Evolutionary conservation across 2,329 filamentous ascomycete species (phyloP).

Genomic region (Cladophialophora exuberans): DNA sequence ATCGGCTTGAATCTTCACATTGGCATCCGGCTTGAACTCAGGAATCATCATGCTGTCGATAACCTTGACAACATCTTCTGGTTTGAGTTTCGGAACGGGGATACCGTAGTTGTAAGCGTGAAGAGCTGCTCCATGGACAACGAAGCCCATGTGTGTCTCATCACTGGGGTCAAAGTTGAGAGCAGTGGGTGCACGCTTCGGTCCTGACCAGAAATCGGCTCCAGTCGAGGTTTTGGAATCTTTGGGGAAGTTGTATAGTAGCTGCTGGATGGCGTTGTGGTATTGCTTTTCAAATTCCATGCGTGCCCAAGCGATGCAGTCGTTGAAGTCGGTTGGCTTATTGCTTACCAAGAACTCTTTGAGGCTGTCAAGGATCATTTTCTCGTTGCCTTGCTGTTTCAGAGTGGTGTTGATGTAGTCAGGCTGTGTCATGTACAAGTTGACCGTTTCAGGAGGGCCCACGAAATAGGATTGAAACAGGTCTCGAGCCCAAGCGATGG

Average conservation of each 20-base stretch:
- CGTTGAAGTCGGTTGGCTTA: conserved; percentile 88
- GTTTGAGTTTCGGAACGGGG: conserved; percentile 74
- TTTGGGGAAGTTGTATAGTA: conserved; percentile 96
- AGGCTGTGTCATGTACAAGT: conserved; percentile 87
- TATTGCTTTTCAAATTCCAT: conserved; percentile 95
- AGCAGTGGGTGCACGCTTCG: conserved; percentile 91
- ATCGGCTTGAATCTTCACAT: conserved; percentile 94
- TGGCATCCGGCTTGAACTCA: conserved; percentile 87
- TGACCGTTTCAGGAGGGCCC: conserved; percentile 90
- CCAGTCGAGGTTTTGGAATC: conserved; percentile 86
- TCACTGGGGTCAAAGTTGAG: conserved; percentile 87
- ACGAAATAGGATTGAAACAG: conserved; percentile 94
- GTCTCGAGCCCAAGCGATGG: conserved; percentile 96
- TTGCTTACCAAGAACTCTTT: conserved; percentile 89
- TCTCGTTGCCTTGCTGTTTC: conserved; percentile 93
- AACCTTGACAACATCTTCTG: conserved; percentile 74
- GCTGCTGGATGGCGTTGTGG: conserved; percentile 92
- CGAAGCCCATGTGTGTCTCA: conserved; percentile 82
- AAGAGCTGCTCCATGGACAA: conserved; percentile 85
- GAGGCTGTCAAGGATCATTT: conserved; percentile 87
- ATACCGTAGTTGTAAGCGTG: conserved; percentile 99
- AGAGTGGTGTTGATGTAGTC: conserved; percentile 86
- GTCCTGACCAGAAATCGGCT: conserved; percentile 95
- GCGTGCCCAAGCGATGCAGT: conserved; percentile 95
- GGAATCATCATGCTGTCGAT: conserved; percentile 92